Base-by-base conservation (phyloP, 129 eudicot genomes). In the Smallanthus sonchifolius region DNA sequence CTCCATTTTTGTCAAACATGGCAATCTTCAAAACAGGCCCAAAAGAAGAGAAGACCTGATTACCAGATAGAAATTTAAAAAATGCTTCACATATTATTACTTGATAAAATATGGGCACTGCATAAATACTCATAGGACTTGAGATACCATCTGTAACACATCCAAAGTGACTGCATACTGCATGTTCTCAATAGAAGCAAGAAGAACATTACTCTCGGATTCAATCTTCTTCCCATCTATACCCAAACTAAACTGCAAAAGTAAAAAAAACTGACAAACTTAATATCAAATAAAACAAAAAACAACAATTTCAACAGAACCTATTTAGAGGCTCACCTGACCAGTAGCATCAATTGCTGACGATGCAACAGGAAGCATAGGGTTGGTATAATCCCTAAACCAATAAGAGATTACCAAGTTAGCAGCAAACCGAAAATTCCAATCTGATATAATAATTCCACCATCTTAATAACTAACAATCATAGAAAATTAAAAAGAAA, bases 201-300 rank as follows among this genome's bases (percentile, higher is more conserved):
- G 97, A 76, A 94, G 98, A 73, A 94, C 98, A 84, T 94, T 94
- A 80, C 98, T 94, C 84, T 94, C 98, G 15, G 97, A 91, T 79
- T 94, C 98, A 38, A 90, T 76, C 78, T 87, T 88, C 84, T 86
- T 94, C 72, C 98, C 98, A 79, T 94, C 97, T 75, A 88, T 37
- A 59, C 97, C 97, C 76, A 84, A 42, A 75, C 67, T 82, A 52
- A 90, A 84, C 98, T 94, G 93, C 79, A 83, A n/a, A 10, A 45
- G 36, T 6, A 77, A 57, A 37, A 40, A 49, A 65, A 67, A 61
- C 36, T 4, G 35, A 16, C 16, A 24, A 10, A 51, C 15, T 28
- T 63, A 10, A 61, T 34, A 72, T 48, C 45, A 65, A 10, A 57
- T 8, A 38, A 44, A 42, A 32, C 36, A 74, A 47, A 30, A 17